A percentile compares a stretch with the other conserved stretches of the same genome.
Conservation (phyloP, 2,329 filamentous ascomycete genomes). For the Penicillium decumbens region DNA sequence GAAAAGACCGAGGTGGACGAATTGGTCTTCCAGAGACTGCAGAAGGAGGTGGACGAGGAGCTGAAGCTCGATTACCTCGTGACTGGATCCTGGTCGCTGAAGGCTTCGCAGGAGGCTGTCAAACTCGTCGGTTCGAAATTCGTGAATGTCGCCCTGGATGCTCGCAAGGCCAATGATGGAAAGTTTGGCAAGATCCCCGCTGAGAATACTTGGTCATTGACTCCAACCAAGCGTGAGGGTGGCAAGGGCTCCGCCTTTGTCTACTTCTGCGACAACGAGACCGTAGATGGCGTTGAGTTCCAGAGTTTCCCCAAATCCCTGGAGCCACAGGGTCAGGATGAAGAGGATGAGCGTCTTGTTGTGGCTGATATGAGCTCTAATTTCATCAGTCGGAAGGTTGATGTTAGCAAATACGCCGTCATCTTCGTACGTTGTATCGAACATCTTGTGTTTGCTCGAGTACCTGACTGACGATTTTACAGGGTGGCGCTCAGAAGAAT, state of each 20-base stretch:
- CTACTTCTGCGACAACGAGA: constrained; percentile 88
- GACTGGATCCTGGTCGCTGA: constrained; percentile 85
- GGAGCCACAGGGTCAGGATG: constrained; percentile 49
- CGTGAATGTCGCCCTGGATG: constrained; percentile 74
- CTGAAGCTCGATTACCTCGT: constrained; percentile 84
- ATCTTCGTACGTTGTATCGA: constrained; percentile 63
- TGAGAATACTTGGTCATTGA: constrained; percentile 70
- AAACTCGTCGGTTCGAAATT: constrained; percentile 68
- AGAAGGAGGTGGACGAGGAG: constrained; percentile 62
- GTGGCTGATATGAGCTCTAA: constrained; percentile 94
- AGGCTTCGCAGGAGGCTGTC: constrained; percentile 77
- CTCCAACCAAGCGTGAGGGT: constrained; percentile 54
- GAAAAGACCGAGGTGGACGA: constrained; percentile 52
- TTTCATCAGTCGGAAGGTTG: constrained; percentile 75
- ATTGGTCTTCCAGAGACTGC: constrained; percentile 56
- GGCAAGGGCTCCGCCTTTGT: constrained; percentile 59
- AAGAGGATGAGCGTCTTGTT: constrained; percentile 67
- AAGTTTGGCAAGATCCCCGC: constrained; percentile 83
- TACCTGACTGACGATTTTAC: constrained; percentile 11
- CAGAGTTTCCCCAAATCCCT: constrained; percentile 65
- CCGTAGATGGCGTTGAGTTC: constrained; percentile 79
- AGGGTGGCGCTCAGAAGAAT: constrained; percentile 85
- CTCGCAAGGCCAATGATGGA: constrained; percentile 59
- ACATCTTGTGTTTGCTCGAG: neutral
- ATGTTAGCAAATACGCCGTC: constrained; percentile 71